phyloP scores from a whole-genome alignment of 148 eudicot genomes.

The Spergularia marina region DNA sequence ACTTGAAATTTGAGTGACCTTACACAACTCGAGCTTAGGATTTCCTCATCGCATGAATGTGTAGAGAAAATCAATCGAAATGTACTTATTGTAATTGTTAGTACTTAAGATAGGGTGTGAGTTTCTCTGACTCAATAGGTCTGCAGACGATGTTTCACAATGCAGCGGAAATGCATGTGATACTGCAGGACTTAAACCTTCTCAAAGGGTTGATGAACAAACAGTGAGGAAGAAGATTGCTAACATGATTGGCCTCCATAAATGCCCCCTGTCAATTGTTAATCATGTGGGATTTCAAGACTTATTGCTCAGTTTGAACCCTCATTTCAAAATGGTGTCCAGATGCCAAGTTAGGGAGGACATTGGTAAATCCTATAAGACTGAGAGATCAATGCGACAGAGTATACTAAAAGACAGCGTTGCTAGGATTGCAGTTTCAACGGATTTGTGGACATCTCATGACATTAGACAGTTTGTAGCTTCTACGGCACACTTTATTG shows the following conservation, averaged over 20 bases:
- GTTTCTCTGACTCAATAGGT: neutral
- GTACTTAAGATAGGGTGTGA: no score
- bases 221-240: neutral
- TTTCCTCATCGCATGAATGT: no score
- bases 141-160: neutral
- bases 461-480: slow-evolving; percentile 3
- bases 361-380: neutral
- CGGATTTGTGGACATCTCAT: slow-evolving; percentile 4
- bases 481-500: slow-evolving; percentile 2
- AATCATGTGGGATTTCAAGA: neutral
- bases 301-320: neutral
- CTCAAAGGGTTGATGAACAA: neutral
- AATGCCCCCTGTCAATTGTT: slow-evolving; percentile 1
- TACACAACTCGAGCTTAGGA: no score
- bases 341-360: neutral
- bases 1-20: no score
- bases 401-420: neutral
- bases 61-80: no score
- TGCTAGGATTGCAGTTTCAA: slow-evolving; percentile 6
- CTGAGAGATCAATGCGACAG: neutral
- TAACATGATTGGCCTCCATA: slow-evolving; percentile 3
- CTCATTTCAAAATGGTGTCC: neutral
- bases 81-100: no score
- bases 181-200: no score
- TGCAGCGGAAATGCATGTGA: neutral